Evolutionary conservation across 2,329 filamentous ascomycete species (phyloP).

Genomic region (Colletotrichum viniferum): DNA sequence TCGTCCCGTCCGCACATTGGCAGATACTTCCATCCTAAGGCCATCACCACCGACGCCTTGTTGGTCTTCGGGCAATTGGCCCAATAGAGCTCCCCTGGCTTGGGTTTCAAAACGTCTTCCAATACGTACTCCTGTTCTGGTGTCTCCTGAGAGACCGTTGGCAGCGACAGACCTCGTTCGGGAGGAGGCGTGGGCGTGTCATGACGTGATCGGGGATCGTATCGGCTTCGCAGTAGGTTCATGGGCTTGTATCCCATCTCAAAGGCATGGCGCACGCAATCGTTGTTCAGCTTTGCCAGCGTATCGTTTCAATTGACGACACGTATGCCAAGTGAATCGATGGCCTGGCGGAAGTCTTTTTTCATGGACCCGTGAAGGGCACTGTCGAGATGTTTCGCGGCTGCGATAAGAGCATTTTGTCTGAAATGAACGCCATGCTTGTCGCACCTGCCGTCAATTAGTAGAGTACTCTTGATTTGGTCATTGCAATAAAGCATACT

Average conservation of each 20-base stretch:
- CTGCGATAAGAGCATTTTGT: constrained; percentile 12
- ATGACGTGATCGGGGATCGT: too few relatives aligned
- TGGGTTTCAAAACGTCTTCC: constrained; percentile 12
- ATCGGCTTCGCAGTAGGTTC: constrained; percentile 12
- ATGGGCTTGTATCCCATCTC: constrained; percentile 19
- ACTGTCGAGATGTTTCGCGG: constrained; percentile 22
- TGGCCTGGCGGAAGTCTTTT: constrained; percentile 5
- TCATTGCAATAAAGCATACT: not conserved
- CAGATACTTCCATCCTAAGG: constrained; percentile 20
- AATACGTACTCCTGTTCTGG: not conserved
- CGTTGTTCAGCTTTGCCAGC: constrained; percentile 18
- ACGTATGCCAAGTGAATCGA: constrained; percentile 17
- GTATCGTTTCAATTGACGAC: constrained; percentile 20
- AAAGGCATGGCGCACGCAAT: constrained; percentile 10
- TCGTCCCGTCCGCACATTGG: constrained; percentile 3
- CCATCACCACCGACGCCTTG: constrained; percentile 19
- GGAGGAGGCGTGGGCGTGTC: not conserved
- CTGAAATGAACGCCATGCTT: constrained; percentile 24
- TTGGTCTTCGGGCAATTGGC: constrained; percentile 12
- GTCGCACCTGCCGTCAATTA: constrained; percentile 5
- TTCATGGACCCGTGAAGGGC: constrained; percentile 3
- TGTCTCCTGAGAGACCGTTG: not conserved
- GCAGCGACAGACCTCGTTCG: not conserved
- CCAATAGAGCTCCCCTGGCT: constrained; percentile 21
- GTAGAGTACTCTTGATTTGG: not conserved